Conservation (phyloP, 306 rosid genomes). For the Oxytropis ochrocephala region DNA sequence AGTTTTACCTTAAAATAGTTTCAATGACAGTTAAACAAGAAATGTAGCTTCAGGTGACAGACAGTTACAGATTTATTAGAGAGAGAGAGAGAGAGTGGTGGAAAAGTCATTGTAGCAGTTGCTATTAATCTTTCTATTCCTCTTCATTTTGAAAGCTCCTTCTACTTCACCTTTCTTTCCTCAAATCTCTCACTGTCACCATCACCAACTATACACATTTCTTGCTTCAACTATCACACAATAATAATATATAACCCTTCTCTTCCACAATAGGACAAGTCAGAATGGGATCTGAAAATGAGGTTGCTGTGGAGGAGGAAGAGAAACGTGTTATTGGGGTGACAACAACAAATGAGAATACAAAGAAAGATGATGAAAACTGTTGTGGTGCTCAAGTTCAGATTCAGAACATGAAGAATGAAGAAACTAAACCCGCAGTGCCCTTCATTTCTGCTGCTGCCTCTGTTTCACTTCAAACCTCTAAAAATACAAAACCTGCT, state of each 20-base stretch:
- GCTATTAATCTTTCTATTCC: slow-evolving; percentile 32
- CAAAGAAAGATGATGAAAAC: slow-evolving; percentile 31
- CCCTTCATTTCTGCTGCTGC: slow-evolving; percentile 33
- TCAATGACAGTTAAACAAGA: slow-evolving; percentile 24
- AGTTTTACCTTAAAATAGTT: slow-evolving; percentile 5
- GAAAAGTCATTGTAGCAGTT: slow-evolving; percentile 46
- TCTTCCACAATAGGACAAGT: neutral
- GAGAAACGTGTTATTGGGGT: slow-evolving; percentile 53
- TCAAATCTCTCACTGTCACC: slow-evolving; percentile 31
- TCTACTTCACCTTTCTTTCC: slow-evolving; percentile 5
- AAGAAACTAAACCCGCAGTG: slow-evolving; percentile 31
- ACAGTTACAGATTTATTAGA: slow-evolving; percentile 7
- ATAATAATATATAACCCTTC: slow-evolving; percentile 7
- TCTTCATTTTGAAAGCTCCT: neutral
- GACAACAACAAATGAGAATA: slow-evolving; percentile 31
- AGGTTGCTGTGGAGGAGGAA: slow-evolving; percentile 59
- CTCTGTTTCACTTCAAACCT: slow-evolving; percentile 25
- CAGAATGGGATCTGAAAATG: slow-evolving; percentile 66
- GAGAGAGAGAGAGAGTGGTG: slow-evolving; percentile 56
- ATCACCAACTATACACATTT: slow-evolving; percentile 43
- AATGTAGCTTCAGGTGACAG: slow-evolving; percentile 15
- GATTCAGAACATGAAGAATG: slow-evolving; percentile 31
- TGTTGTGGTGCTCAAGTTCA: slow-evolving; percentile 28
- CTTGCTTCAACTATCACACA: slow-evolving; percentile 46
- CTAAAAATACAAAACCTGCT: slow-evolving; percentile 32